Conservation (phyloP, 2,329 filamentous ascomycete genomes). For the Colletotrichum tamarilloi region DNA sequence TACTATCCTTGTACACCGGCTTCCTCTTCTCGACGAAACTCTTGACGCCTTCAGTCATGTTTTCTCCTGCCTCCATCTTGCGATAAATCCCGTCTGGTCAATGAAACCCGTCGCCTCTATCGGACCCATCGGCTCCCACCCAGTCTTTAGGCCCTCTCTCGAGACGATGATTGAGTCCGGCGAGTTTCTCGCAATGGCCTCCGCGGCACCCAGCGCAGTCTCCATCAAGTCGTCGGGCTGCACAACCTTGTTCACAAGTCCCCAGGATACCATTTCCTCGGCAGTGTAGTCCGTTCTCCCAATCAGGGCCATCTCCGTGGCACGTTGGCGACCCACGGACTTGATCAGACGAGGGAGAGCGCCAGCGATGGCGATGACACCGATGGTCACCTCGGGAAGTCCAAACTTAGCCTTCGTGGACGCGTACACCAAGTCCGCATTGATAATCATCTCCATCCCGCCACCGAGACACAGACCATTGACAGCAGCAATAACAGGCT, state of each 20-base stretch:
- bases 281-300: constrained; percentile 68
- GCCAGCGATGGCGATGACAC: constrained; percentile 78
- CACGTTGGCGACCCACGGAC: constrained; percentile 75
- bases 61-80: constrained; percentile 72
- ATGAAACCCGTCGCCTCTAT: constrained; percentile 70
- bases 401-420: constrained; percentile 68
- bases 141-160: constrained; percentile 76
- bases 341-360: constrained; percentile 74
- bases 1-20: constrained; percentile 74
- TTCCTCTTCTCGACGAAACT: constrained; percentile 83
- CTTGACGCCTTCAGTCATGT: constrained; percentile 78
- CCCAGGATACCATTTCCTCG: constrained; percentile 71
- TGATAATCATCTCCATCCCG: constrained; percentile 80
- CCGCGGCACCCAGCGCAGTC: constrained; percentile 71
- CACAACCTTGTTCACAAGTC: constrained; percentile 76
- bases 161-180: constrained; percentile 83
- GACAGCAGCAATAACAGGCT: constrained; percentile 81
- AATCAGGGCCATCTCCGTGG: constrained; percentile 77
- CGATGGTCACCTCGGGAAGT: constrained; percentile 77
- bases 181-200: constrained; percentile 71
- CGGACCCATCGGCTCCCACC: constrained; percentile 77
- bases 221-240: constrained; percentile 58
- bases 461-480: constrained; percentile 81
- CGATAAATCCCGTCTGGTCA: constrained; percentile 67
- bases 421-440: constrained; percentile 79